phyloP scores from a whole-genome alignment of 2,329 filamentous ascomycete genomes.

The Alternaria metachromatica region DNA sequence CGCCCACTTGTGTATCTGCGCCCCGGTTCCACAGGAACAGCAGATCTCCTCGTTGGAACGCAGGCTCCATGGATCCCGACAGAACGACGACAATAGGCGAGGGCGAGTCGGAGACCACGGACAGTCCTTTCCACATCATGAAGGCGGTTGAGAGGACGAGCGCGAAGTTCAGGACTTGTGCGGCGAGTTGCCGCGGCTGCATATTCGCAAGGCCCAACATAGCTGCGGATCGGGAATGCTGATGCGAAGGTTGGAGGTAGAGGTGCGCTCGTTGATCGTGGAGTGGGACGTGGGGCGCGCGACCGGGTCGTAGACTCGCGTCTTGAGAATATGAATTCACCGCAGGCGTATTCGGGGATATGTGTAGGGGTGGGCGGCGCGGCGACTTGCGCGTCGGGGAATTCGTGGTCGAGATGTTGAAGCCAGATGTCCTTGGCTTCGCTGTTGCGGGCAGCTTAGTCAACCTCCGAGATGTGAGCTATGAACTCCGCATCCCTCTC shows the following conservation, averaged over 20 bases:
- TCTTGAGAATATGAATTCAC: background rate
- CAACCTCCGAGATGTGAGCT: slow-evolving; percentile 22
- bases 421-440: slow-evolving; percentile 40
- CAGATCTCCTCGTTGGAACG: slow-evolving; percentile 79
- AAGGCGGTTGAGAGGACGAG: slow-evolving; percentile 90
- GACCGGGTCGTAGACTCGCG: background rate
- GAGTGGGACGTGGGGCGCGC: background rate
- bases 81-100: slow-evolving; percentile 82
- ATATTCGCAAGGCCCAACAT: slow-evolving; percentile 61
- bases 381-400: slow-evolving; percentile 15
- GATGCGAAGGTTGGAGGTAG: background rate
- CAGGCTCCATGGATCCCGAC: slow-evolving; percentile 83
- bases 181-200: slow-evolving; percentile 80
- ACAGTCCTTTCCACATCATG: slow-evolving; percentile 91
- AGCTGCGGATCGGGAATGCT: slow-evolving; percentile 17
- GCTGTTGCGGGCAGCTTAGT: slow-evolving; percentile 30
- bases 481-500: slow-evolving; percentile 11
- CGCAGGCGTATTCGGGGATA: background rate
- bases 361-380: background rate
- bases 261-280: background rate
- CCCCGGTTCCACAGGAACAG: slow-evolving; percentile 78
- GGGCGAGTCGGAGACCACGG: slow-evolving; percentile 70
- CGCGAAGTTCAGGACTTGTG: slow-evolving; percentile 87
- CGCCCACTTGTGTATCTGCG: slow-evolving; percentile 69
- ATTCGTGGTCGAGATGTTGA: slow-evolving; percentile 28